phyloP scores from a whole-genome alignment of 805 yeast genomes.

The Cyberlindnera maclurae region DNA sequence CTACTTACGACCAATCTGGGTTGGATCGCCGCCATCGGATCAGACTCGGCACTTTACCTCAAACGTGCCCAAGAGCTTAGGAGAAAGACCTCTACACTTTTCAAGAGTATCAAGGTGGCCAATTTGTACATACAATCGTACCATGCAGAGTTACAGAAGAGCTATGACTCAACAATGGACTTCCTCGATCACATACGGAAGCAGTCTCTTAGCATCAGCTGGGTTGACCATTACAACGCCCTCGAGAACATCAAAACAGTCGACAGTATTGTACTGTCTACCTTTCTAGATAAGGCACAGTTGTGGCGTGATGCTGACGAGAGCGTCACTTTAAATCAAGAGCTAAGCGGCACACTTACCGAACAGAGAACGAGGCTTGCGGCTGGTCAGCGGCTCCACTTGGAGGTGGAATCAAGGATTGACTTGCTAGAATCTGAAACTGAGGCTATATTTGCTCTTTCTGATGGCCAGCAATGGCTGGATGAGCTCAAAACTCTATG shows the following conservation, averaged over 20 bases:
- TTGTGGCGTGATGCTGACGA: conserved; percentile 26
- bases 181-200: conserved; percentile 32
- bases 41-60: conserved; percentile 31
- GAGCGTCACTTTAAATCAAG: conserved; percentile 15
- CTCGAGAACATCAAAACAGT: conserved; percentile 8
- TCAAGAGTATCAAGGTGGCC: conserved; percentile 40
- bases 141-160: conserved; percentile 41
- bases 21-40: conserved; percentile 43
- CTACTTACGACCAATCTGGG: conserved; percentile 40
- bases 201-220: conserved; percentile 30
- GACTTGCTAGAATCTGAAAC: conserved; percentile 36
- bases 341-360: conserved; percentile 18
- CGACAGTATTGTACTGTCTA: conserved; percentile 8
- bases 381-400: conserved; percentile 28
- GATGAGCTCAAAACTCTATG: conserved; percentile 13
- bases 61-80: conserved; percentile 25
- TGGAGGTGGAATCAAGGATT: conserved; percentile 34
- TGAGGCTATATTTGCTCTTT: conserved; percentile 19
- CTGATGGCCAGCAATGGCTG: conserved; percentile 13
- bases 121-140: conserved; percentile 43
- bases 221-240: conserved; percentile 12
- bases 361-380: conserved; percentile 30
- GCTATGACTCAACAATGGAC: conserved; percentile 31
- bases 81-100: conserved; percentile 32
- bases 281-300: conserved; percentile 8